A percentile compares a stretch with the other conserved stretches of the same genome.
Conservation (phyloP, 352 stramenopile species). For the Phytophthora citricola region DNA sequence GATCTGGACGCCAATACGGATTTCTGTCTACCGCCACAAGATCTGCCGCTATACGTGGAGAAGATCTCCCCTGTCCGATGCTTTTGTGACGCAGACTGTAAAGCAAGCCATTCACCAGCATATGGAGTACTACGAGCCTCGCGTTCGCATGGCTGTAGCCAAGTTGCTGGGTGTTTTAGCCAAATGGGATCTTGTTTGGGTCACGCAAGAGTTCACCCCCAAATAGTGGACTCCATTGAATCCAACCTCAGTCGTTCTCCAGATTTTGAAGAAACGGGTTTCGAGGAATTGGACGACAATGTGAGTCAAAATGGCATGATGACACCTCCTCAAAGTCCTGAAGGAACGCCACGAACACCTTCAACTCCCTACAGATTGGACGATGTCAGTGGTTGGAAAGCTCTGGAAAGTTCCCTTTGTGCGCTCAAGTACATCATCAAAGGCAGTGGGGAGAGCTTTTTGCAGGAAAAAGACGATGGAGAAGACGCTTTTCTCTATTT, state of each 20-base stretch:
- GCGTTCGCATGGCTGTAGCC: slow-evolving; percentile 82
- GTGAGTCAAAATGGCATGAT: slow-evolving; percentile 83
- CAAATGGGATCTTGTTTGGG: slow-evolving; percentile 59
- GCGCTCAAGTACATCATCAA: slow-evolving; percentile 89
- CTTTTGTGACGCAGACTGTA: slow-evolving; percentile 57
- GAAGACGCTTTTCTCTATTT: slow-evolving; percentile 62
- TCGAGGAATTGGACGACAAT: slow-evolving; percentile 83
- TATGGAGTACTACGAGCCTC: slow-evolving; percentile 88
- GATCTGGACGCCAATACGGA: slow-evolving; percentile 45
- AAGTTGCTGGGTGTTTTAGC: slow-evolving; percentile 76
- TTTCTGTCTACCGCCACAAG: slow-evolving; percentile 28
- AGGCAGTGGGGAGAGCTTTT: slow-evolving; percentile 76
- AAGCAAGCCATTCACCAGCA: slow-evolving; percentile 50
- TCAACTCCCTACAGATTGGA: slow-evolving; percentile 91
- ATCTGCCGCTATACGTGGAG: slow-evolving; percentile 23
- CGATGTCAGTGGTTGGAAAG: slow-evolving; percentile 97
- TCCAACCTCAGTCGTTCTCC: slow-evolving; percentile 78
- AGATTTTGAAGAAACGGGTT: slow-evolving; percentile 81
- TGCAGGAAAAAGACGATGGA: slow-evolving; percentile 30
- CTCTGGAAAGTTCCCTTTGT: slow-evolving; percentile 93
- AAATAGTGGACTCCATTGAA: slow-evolving; percentile 82
- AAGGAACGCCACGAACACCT: slow-evolving; percentile 69
- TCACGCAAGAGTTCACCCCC: slow-evolving; percentile 66
- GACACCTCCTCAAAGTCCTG: slow-evolving; percentile 66
- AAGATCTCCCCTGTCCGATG: slow-evolving; percentile 37